Conservation (phyloP, 441 rosid species). For the Euphorbia corollata region DNA sequence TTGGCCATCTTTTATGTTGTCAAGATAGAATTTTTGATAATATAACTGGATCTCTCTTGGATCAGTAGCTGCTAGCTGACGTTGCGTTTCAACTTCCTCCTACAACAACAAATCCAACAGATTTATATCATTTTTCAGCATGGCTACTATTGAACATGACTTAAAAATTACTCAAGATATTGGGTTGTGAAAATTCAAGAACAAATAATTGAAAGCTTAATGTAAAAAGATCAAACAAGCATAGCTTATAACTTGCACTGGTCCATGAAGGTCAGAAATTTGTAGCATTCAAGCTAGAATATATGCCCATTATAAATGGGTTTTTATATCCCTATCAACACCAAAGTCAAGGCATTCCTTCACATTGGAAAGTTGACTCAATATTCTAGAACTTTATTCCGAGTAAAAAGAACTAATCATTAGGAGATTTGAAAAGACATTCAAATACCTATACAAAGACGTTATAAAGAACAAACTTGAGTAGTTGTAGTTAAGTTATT, state of each 20-base stretch:
- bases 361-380: not conserved
- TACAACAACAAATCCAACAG: conserved; percentile 25
- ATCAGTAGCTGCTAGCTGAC: conserved; percentile 44
- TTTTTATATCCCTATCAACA: not conserved
- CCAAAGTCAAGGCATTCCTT: not conserved
- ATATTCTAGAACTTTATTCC: not conserved
- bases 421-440: not conserved
- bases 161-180: not conserved
- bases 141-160: not conserved
- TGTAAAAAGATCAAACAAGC: conserved; percentile 2
- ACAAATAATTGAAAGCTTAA: not conserved
- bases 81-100: conserved; percentile 57
- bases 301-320: not conserved
- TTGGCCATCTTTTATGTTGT: conserved; percentile 53
- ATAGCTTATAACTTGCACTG: conserved; percentile 7
- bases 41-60: conserved; percentile 63
- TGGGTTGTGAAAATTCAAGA: conserved; percentile 9
- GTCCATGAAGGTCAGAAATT: not conserved
- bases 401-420: not conserved
- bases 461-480: not conserved
- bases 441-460: not conserved
- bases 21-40: conserved; percentile 55
- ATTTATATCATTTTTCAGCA: conserved; percentile 9
- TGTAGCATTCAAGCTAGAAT: not conserved
- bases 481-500: not conserved